Evolutionary conservation across 768 basidiomycete species (phyloP), one percentile per base, ranked within the genome.

Genomic region (Royoungia palumana): DNA sequence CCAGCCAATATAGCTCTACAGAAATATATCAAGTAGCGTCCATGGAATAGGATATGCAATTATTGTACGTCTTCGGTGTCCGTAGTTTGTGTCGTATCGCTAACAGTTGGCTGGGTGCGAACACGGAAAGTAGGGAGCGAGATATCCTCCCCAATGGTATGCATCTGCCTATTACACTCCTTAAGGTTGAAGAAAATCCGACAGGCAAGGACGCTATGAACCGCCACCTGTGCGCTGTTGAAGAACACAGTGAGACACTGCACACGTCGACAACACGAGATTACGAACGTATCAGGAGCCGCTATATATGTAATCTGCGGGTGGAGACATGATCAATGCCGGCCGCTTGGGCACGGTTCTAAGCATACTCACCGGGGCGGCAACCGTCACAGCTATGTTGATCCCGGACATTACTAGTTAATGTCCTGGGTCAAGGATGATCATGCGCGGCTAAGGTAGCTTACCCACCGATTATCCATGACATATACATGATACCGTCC

Each of bases 171-270:
- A 30, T 61, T 54, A 24, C 58, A 60, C 21, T 54, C 37, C 20
- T 45, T 53, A 5, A 68, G 64, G 35, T 56, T 60, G 55, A 65
- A 68, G 27, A 65, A 59, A 19, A 65, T 68, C 19, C 66, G 55
- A 39, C 50, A 58, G 27, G 60, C 52, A 10, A 65, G 54, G 12
- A 68, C 38, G 21, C 64, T 40, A 13, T 66, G 64, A 28, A 65
- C 30, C 2, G 58, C 66, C 27, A 68, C 49, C 38, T 66, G 63
- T 3, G 64, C 64, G 14, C 63, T 64, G 27, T 54, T 21, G 13
- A 10, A 8, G 25, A 40, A 22, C 8, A 43, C n/a, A 17, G 37
- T 64, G 10, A 62, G 53, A 49, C 32, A 50, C 10, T 2, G 9
- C 2, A 1, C 10, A 17, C 16, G 4, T 4, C 20, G 14, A 13